These are phyloP conservation scores for Ceratocystiopsis sp. DNA, from an alignment of 2,329 filamentous ascomycete species.

Conservation along the genomic window DNA sequence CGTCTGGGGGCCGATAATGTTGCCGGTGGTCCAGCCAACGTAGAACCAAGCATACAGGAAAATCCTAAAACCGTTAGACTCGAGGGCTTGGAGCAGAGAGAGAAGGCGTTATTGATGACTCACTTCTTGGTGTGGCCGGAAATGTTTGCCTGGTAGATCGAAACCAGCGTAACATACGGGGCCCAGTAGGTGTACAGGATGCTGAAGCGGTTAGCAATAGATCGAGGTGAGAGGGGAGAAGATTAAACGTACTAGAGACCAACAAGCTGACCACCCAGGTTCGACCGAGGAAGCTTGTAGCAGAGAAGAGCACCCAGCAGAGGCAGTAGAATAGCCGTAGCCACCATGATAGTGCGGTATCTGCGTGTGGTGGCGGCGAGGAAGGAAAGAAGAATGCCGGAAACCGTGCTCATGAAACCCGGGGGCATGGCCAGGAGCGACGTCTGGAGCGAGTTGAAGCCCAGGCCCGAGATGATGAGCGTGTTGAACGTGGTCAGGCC, in stretches of 20 bases:
- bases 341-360: slow-evolving; percentile 11
- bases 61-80: background rate
- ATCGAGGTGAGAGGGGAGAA: background rate
- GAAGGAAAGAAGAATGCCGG: slow-evolving; percentile 9
- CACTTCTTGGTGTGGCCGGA: slow-evolving; percentile 10
- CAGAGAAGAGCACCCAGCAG: slow-evolving; percentile 19
- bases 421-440: slow-evolving; percentile 7
- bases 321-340: slow-evolving; percentile 17
- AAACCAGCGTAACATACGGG: slow-evolving; percentile 10
- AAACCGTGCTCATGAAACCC: slow-evolving; percentile 8
- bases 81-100: background rate
- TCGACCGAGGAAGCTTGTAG: slow-evolving; percentile 12
- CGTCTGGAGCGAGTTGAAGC: slow-evolving; percentile 5
- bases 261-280: slow-evolving; percentile 11
- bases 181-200: slow-evolving; percentile 11
- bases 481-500: slow-evolving; percentile 6
- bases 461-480: slow-evolving; percentile 5
- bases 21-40: slow-evolving; percentile 18
- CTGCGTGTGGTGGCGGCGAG: slow-evolving; percentile 7
- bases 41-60: slow-evolving; percentile 9
- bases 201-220: background rate
- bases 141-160: slow-evolving; percentile 9
- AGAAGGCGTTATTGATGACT: background rate
- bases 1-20: slow-evolving; percentile 27
- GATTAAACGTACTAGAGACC: slow-evolving; percentile 7